phyloP scores from a whole-genome alignment of 805 yeast genomes.

The Pichia insulana region DNA sequence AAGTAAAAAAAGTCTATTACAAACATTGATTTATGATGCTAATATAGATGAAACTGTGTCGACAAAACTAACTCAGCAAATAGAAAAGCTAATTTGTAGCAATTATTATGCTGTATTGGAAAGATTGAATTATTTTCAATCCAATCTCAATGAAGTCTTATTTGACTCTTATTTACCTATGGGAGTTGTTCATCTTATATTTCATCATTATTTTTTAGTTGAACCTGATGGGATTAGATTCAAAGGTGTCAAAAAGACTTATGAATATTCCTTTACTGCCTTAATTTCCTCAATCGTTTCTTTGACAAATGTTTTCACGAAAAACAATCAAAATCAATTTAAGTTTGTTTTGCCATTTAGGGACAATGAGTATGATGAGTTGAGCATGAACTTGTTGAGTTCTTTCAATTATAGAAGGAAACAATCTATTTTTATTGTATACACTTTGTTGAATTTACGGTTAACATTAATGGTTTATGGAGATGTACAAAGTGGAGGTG shows the following conservation, averaged over 20 bases:
- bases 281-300: slow-evolving; percentile 10
- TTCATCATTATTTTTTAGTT: slow-evolving; percentile 6
- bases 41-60: neutral
- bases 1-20: neutral
- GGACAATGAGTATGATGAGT: slow-evolving; percentile 5
- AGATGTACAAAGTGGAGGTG: slow-evolving; percentile 10
- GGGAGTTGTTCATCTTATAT: slow-evolving; percentile 7
- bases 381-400: slow-evolving; percentile 8
- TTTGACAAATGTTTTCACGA: slow-evolving; percentile 6
- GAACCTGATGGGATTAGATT: slow-evolving; percentile 5
- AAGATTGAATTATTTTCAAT: slow-evolving; percentile 12
- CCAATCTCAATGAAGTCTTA: slow-evolving; percentile 7
- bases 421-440: slow-evolving; percentile 4
- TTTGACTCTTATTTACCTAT: slow-evolving; percentile 9
- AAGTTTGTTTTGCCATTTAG: neutral
- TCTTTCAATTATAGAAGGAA: slow-evolving; percentile 9
- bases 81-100: slow-evolving; percentile 1
- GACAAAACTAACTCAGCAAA: neutral
- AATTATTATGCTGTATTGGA: slow-evolving; percentile 12
- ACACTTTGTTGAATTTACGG: slow-evolving; percentile 8
- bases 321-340: slow-evolving; percentile 1
- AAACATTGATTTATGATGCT: neutral
- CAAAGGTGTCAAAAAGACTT: slow-evolving; percentile 4
- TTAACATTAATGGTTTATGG: slow-evolving; percentile 11
- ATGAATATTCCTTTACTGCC: slow-evolving; percentile 11